Conservation (phyloP, 2,329 filamentous ascomycete genomes). For the Trichophaea hybrida region DNA sequence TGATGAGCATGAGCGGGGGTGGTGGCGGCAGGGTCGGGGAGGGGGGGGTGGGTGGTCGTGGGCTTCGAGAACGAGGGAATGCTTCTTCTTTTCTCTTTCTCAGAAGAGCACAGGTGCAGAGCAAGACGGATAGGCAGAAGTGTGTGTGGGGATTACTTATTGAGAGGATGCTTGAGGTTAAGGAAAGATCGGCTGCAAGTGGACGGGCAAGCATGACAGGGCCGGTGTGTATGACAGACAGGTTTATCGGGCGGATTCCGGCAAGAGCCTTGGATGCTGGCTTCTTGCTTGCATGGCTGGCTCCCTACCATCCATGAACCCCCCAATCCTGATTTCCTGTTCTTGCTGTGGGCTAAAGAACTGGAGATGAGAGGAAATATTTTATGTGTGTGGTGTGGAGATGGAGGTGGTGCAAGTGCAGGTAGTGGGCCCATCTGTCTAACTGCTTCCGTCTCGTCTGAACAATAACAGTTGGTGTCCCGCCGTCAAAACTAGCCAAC, state of each 20-base stretch:
- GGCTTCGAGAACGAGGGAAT: neutral
- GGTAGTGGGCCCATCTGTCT: neutral
- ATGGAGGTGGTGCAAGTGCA: neutral
- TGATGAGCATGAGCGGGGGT: neutral
- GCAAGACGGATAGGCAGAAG: neutral
- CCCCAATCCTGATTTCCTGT: neutral
- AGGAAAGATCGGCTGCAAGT: neutral
- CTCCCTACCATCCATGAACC: neutral
- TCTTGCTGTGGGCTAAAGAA: neutral
- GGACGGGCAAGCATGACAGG: neutral
- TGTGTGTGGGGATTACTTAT: neutral
- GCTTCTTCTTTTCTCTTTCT: neutral
- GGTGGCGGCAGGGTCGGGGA: neutral
- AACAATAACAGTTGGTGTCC: neutral
- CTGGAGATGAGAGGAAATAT: neutral
- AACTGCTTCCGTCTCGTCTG: conserved; percentile 3
- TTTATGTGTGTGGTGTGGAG: neutral
- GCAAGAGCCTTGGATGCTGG: conserved; percentile 1
- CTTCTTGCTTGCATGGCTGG: neutral
- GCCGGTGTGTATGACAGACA: neutral
- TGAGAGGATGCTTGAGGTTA: neutral
- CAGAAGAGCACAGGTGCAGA: neutral
- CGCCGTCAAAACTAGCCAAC: neutral
- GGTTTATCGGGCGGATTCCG: conserved; percentile 4
- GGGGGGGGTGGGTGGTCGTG: neutral